phyloP scores from a whole-genome alignment of 805 yeast species.

The Cyberlindnera suaveolens region DNA sequence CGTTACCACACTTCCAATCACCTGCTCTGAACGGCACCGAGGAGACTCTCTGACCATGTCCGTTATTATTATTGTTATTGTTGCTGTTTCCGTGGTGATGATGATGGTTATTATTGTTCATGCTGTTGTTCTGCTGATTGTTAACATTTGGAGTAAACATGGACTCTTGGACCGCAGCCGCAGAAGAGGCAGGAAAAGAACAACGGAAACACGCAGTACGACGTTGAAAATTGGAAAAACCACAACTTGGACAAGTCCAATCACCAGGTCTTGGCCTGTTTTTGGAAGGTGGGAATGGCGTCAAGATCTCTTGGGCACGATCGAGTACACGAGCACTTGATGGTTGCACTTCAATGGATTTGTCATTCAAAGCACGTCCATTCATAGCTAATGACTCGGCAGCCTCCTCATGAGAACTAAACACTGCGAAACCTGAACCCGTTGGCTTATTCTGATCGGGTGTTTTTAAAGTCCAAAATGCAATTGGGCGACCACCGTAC shows the following conservation, averaged over 20 bases:
- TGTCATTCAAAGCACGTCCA: conserved; percentile 70
- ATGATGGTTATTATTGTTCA: conserved; percentile 7
- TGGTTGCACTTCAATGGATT: conserved; percentile 79
- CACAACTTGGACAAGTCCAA: conserved; percentile 97
- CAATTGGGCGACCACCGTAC: conserved; percentile 78
- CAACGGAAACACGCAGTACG: conserved; percentile 92
- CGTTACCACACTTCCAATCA: conserved; percentile 88
- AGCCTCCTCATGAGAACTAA: conserved; percentile 82
- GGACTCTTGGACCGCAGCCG: conserved; percentile 63
- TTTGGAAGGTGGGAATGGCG: conserved; percentile 79
- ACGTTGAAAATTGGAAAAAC: conserved; percentile 90
- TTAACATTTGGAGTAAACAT: conserved; percentile 15
- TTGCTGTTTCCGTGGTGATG: conserved; percentile 4
- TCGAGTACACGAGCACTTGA: conserved; percentile 75
- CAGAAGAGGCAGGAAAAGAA: conserved; percentile 76
- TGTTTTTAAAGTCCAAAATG: conserved; percentile 82
- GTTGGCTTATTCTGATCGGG: conserved; percentile 47
- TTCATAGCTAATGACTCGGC: conserved; percentile 70
- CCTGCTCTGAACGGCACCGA: conserved; percentile 95
- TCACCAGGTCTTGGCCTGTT: conserved; percentile 95
- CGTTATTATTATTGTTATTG: conserved; percentile 18
- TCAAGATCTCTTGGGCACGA: conserved; percentile 71
- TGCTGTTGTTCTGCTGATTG: conserved; percentile 7
- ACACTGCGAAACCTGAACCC: conserved; percentile 78
- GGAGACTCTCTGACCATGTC: conserved; percentile 26